Conservation (phyloP, 345 rosid genomes). For the Acer negundo region DNA sequence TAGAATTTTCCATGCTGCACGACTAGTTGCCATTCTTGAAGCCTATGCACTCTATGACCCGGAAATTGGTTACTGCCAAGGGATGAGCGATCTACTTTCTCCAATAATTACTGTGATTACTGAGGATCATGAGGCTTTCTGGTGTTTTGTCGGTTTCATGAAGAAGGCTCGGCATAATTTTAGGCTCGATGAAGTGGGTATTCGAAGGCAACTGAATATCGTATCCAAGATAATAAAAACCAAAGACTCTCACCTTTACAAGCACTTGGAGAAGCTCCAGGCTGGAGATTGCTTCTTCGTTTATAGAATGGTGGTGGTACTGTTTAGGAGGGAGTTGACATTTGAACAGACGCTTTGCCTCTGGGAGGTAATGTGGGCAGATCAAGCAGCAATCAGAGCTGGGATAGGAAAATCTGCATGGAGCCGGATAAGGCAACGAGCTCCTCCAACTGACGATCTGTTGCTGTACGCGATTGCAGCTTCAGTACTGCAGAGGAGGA, state of each 20-base stretch:
- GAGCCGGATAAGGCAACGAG: constrained; percentile 78
- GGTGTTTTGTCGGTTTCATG: constrained; percentile 98
- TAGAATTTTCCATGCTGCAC: constrained; percentile 87
- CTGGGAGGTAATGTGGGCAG: constrained; percentile 99
- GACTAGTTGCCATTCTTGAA: constrained; percentile 91
- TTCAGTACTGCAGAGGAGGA: constrained; percentile 87
- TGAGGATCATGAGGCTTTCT: constrained; percentile 90
- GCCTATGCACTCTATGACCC: constrained; percentile 90
- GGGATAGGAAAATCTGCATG: constrained; percentile 86
- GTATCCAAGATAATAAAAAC: constrained; percentile 85
- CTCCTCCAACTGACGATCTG: constrained; percentile 90
- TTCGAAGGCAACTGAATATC: constrained; percentile 76
- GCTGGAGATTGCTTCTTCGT: constrained; percentile 98
- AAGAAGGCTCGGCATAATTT: constrained; percentile 94
- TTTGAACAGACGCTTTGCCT: constrained; percentile 83
- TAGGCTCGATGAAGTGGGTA: constrained; percentile 90
- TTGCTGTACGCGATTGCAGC: constrained; percentile 88
- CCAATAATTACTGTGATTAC: constrained; percentile 77
- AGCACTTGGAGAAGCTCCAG: constrained; percentile 84
- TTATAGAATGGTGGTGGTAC: constrained; percentile 94
- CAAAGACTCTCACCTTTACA: constrained; percentile 87
- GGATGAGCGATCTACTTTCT: constrained; percentile 96
- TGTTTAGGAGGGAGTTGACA: constrained; percentile 85
- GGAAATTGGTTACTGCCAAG: constrained; percentile 98
- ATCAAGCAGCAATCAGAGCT: constrained; percentile 90